Base-by-base conservation (phyloP, 2,329 filamentous ascomycete species). In the Claviceps monticola region DNA sequence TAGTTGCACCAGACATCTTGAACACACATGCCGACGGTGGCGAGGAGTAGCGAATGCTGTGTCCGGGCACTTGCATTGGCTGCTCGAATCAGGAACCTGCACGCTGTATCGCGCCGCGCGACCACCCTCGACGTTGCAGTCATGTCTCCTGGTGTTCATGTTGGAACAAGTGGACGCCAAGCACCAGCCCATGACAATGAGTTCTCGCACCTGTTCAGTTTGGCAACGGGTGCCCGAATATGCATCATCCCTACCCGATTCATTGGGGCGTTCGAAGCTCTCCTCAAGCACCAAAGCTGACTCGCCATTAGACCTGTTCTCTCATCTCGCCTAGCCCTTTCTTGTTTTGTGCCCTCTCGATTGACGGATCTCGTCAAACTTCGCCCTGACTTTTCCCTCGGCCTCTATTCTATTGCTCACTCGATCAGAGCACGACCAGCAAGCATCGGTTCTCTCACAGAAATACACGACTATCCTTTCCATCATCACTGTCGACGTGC, bases 401-500 rank as follows among this genome's bases (percentile, higher is more conserved):
- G n/a, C 23, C 3, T 21, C 17, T 34, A 23, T 45, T 52, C 49
- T 38, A 14, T 43, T 23, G n/a, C 37, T 39, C 29, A 34, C 9
- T 47, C 41, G 46, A 49, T 46, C 38, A 8, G 36, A 46, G 34
- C 8, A 37, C 23, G 37, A 42, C 8, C 39, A 37, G 16, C 13
- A 45, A 50, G 8, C 36, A 49, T 52, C 17, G 13, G 46, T 34
- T 45, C n/a, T 39, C 16, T n/a, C 29, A 44, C 48, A n/a, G 37
- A 17, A 21, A 43, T 5, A 43, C 44, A n/a, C 45, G 48, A 49
- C 45, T 45, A 48, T 53, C 14, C 3, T 48, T 34, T 14, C 6
- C 37, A 45, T 44, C 13, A 50, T 41, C 39, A 51, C 9, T 48
- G 48, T 44, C 50, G 48, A 54, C 45, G 50, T 54, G 42, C 49